Percentiles rank a stretch among this genome's conserved stretches.
phyloP scores from a whole-genome alignment of 2,329 filamentous ascomycete genomes.

The Sordariomycetes sp. region DNA sequence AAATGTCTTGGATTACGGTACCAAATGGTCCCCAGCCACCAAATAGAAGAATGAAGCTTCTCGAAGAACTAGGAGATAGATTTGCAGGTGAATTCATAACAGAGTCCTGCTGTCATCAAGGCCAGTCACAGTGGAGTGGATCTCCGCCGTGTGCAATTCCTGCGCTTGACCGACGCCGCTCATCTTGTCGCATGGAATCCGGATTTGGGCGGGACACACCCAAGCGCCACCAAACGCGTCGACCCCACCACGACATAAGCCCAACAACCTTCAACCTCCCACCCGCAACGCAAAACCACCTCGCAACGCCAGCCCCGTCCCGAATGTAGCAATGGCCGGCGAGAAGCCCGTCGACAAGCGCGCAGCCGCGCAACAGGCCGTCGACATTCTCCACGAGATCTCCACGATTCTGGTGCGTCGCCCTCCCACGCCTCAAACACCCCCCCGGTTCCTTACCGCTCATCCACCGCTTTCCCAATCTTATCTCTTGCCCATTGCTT shows the following conservation, averaged over 20 bases:
- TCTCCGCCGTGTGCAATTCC: no score
- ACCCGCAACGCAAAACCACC: background rate
- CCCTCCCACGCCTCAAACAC: background rate
- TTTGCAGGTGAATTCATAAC: no score
- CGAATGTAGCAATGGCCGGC: background rate
- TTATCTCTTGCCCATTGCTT: background rate
- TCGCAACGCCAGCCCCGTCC: background rate
- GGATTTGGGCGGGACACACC: no score
- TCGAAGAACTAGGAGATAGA: no score
- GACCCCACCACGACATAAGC: background rate
- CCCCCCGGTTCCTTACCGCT: background rate
- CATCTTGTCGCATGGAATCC: no score
- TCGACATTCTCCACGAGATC: slow-evolving; percentile 76
- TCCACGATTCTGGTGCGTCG: slow-evolving; percentile 72
- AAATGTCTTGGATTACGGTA: no score
- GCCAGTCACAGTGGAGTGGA: no score
- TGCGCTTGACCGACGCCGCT: no score
- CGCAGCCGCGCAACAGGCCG: slow-evolving; percentile 68
- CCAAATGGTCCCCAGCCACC: no score
- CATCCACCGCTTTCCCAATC: background rate
- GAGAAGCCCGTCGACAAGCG: slow-evolving; percentile 53
- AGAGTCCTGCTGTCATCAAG: no score
- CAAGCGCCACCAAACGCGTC: no score
- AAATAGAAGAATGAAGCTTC: no score
- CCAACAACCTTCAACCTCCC: background rate